Evolutionary conservation across 208 protist species (phyloP), one percentile per base, ranked within the genome.

Genomic region (Trypanosoma avium): DNA sequence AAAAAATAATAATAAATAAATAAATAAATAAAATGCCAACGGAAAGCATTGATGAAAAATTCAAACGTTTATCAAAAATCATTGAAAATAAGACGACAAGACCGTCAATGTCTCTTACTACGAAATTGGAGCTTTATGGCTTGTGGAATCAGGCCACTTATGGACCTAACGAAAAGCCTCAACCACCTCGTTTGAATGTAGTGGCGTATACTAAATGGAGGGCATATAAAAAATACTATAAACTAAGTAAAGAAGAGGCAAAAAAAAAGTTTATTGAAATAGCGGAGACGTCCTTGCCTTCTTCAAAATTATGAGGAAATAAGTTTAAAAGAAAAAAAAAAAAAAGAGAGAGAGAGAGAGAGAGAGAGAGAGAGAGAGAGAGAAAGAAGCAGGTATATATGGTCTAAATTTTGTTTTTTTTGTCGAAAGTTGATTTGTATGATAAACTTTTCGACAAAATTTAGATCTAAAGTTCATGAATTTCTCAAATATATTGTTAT

Each of bases 51-150:
- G 70, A 75, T 3, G 55, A 75, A 50, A 40, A 24, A 17, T 75
- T 73, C 49, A 30, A 45, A 33, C 48, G 59, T 0, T 15, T 73
- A 19, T 46, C 67, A 33, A 67, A 67, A 33, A 36, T 67, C 24
- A 22, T 73, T 17, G 67, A 60, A 33, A 47, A 26, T 1, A 73
- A 73, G 43, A 47, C 48, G 3, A 66, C 70, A 38, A 32, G 63
- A 12, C 70, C 70, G 53, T 29, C 76, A 21, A 72, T 96, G 73
- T 82, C 64, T 33, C 67, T 92, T 21, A 26, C 63, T 26, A 74
- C 81, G 48, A 96, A 96, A 68, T 83, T 91, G 1, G 75, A 89
- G 65, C 79, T 96, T 66, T 96, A 96, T 56, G 90, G 86, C 0
- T 65, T 96, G 58, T 96, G 83, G 83, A 88, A 86, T 53, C 84